phyloP scores from a whole-genome alignment of 441 rosid genomes.

The Bruguiera hainesii region DNA sequence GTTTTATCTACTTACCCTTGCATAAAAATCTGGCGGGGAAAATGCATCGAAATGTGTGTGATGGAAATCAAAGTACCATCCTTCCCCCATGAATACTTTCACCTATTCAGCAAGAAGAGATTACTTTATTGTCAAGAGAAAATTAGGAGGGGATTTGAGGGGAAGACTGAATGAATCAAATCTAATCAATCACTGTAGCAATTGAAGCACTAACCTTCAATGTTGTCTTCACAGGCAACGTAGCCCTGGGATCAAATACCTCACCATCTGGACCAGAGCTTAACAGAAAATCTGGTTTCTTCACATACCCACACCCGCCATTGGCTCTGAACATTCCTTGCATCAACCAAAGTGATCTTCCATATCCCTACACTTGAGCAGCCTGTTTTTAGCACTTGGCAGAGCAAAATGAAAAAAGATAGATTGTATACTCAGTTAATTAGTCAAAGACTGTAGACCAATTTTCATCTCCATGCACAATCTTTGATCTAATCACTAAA shows the following conservation, averaged over 20 bases:
- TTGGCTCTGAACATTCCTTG: conserved; percentile 87
- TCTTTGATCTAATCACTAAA: background rate
- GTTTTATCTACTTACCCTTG: conserved; percentile 43
- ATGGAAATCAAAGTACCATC: conserved; percentile 69
- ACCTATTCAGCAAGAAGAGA: conserved; percentile 38
- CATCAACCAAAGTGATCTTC: conserved; percentile 83
- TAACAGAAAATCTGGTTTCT: conserved; percentile 70
- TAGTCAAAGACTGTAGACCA: background rate
- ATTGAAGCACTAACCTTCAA: conserved; percentile 47
- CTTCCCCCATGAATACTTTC: conserved; percentile 82
- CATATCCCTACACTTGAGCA: conserved; percentile 50
- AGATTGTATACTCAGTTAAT: background rate
- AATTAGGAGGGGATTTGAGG: background rate
- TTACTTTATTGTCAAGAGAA: background rate
- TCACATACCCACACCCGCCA: conserved; percentile 81
- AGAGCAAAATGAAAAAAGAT: background rate
- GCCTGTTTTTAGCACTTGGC: conserved; percentile 3
- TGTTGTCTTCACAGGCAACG: conserved; percentile 45
- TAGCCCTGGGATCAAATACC: conserved; percentile 61
- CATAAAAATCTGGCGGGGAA: conserved; percentile 85
- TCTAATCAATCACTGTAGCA: background rate
- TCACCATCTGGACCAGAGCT: conserved; percentile 34
- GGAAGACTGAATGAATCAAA: background rate
- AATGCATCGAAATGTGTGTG: conserved; percentile 75
- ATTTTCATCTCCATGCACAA: background rate